Evolutionary conservation across 2,329 filamentous ascomycete genomes (phyloP), one percentile per base, ranked within the genome.

Genomic region (Dothideomycetes sp.): DNA sequence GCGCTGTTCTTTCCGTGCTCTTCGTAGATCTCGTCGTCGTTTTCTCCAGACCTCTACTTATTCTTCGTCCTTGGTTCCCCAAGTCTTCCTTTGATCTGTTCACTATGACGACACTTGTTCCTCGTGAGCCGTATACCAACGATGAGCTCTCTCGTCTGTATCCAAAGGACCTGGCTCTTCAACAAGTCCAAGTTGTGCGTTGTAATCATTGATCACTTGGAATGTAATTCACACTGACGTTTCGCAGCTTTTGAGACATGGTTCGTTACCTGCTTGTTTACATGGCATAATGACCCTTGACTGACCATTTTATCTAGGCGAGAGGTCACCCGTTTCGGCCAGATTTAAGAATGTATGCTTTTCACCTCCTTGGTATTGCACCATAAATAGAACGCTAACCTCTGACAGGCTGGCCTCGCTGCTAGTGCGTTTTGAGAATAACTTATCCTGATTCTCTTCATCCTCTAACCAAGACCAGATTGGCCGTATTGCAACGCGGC

Each of bases 401-500:
- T 10, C 28, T 39, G 13, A 39, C 41, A 73, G 69, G 61, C 69
- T 49, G 70, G 70, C 39, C 56, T 73, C 16, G 55, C 61, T 41
- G 58, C 69, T 49, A 70, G 68, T 71, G 66, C 17, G 45, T 33
- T 22, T 23, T 33, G n/a, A n/a, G n/a, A n/a, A n/a, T n/a, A n/a
- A n/a, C n/a, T n/a, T n/a, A n/a, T n/a, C n/a, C 15, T 38, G 12
- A 5, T 3, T 9, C 8, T 3, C n/a, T 10, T 6, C 10, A 12
- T 11, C 4, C 23, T 12, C 33, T 36, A 16, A 38, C 33, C 11
- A 33, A 20, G 15, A 2, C 7, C 49, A 70, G 71, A 78, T 63
- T 98, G 91, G 91, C 86, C 91, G 2, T 96, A 95, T 64, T 98
- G 91, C 65, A 74, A 76, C 49, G 76, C 80, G 41, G 84, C 83